Conservation (phyloP, 805 yeast species). For the Starmerella khaoyaiensis region DNA sequence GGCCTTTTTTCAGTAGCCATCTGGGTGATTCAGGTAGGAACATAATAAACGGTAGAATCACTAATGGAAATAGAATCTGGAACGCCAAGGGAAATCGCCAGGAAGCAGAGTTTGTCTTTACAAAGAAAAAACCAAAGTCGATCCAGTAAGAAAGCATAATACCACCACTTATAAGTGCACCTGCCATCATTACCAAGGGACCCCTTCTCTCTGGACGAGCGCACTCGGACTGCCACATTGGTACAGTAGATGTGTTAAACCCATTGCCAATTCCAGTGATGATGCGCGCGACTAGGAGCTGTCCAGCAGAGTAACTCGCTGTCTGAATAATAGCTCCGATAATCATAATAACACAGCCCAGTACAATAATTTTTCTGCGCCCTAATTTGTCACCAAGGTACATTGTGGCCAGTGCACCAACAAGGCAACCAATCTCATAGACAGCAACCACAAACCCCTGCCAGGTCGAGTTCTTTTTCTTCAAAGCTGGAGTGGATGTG, state of each 20-base stretch:
- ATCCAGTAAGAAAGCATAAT: conserved; percentile 60
- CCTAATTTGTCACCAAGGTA: conserved; percentile 46
- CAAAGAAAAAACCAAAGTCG: conserved; percentile 52
- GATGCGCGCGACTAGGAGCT: conserved; percentile 55
- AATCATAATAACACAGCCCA: conserved; percentile 38
- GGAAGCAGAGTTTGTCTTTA: conserved; percentile 39
- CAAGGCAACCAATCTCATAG: conserved; percentile 58
- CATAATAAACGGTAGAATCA: conserved; percentile 24
- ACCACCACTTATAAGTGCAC: conserved; percentile 53
- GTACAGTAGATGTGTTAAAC: conserved; percentile 57
- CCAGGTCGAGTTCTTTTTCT: conserved; percentile 16
- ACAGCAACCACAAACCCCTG: conserved; percentile 26
- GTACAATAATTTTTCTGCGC: conserved; percentile 39
- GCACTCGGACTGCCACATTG: conserved; percentile 65
- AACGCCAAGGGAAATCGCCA: conserved; percentile 64
- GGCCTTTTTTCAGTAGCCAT: conserved; percentile 55
- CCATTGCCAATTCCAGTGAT: conserved; percentile 62
- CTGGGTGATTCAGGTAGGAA: conserved; percentile 81
- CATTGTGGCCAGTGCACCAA: conserved; percentile 49
- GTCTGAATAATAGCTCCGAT: conserved; percentile 49
- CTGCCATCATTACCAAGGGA: conserved; percentile 47
- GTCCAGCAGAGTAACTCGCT: conserved; percentile 45
- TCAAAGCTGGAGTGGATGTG: conserved; percentile 6
- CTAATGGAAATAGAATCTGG: conserved; percentile 31
- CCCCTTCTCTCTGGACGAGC: conserved; percentile 51